Conservation (phyloP, 495 filamentous ascomycete genomes). For the Aspergillus funiculosus region DNA sequence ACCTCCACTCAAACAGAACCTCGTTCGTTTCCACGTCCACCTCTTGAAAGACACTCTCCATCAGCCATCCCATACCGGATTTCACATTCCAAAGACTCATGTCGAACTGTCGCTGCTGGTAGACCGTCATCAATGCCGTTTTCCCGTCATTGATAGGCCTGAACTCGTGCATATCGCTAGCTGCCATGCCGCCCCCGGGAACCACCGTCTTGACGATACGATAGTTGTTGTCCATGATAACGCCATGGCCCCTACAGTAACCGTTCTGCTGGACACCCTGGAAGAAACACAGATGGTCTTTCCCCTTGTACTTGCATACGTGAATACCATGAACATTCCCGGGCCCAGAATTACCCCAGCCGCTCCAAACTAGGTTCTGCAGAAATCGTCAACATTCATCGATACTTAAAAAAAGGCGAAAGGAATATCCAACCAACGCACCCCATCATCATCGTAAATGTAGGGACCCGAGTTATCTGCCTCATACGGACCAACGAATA, state of each 20-base stretch:
- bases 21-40: conserved; percentile 46
- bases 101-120: conserved; percentile 50
- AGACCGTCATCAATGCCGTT: conserved; percentile 51
- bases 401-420: neutral
- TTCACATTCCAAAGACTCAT: conserved; percentile 48
- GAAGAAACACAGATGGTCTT: conserved; percentile 49
- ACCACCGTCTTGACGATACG: conserved; percentile 42
- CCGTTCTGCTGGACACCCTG: conserved; percentile 50
- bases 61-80: conserved; percentile 44
- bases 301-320: conserved; percentile 43
- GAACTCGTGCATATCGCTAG: conserved; percentile 50
- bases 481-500: conserved; percentile 42
- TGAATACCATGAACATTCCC: conserved; percentile 42
- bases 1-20: conserved; percentile 50
- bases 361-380: conserved; percentile 45
- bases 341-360: conserved; percentile 38
- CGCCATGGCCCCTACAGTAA: conserved; percentile 48
- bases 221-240: conserved; percentile 49
- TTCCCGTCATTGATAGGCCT: conserved; percentile 41
- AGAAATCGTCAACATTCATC: conserved; percentile 14
- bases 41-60: conserved; percentile 48
- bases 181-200: conserved; percentile 42
- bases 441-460: conserved; percentile 41
- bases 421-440: conserved; percentile 18
- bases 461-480: conserved; percentile 39